Evolutionary conservation across 2,329 filamentous ascomycete species (phyloP), one percentile per base, ranked within the genome.

Genomic region (Aspergillus melleus): DNA sequence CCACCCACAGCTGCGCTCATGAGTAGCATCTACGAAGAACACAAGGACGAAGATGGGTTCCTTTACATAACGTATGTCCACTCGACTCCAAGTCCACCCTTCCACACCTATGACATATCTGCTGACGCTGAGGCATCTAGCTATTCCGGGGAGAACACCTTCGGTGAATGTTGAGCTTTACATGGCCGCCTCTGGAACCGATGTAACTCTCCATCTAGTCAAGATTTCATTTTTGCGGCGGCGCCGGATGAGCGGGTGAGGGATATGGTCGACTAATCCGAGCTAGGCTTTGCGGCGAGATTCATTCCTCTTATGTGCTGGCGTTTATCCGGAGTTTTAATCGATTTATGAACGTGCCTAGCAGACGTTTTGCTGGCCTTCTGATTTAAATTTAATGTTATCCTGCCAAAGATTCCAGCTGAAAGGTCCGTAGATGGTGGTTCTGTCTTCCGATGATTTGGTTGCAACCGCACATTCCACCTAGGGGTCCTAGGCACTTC

Each of bases 1-100:
- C 95, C 95, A 54, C 95, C 95, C 2, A 98, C 95, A 9, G 95
- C 95, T 61, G 95, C 95, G 61, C 87, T 99, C 56, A 99, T 99
- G 95, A 96, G 92, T 84, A 96, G 91, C 79, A 98, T 99, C 81
- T 99, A 99, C 79, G 95, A 99, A 80, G 94, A 98, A 80, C 95
- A 99, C 87, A 98, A 99, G 84, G 86, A 88, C 71, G 86, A 89
- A 77, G 86, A 88, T 72, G 92, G 91, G 54, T 96, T 98, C 84
- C 86, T 99, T 62, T 99, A 99, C 84, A 99, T 99, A 82, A 98
- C 94, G 84, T 90, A 88, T 60, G 85, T 82, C 46, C 47, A 49
- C 47, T 59, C 14, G 22, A 9, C 4, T 29, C 26, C 26, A 32
- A 4, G 22, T 24, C 2, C 8, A 47, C 9, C 16, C 12, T 24